Evolutionary conservation across 2,329 filamentous ascomycete genomes (phyloP).

Genomic region (Fusarium sp.): DNA sequence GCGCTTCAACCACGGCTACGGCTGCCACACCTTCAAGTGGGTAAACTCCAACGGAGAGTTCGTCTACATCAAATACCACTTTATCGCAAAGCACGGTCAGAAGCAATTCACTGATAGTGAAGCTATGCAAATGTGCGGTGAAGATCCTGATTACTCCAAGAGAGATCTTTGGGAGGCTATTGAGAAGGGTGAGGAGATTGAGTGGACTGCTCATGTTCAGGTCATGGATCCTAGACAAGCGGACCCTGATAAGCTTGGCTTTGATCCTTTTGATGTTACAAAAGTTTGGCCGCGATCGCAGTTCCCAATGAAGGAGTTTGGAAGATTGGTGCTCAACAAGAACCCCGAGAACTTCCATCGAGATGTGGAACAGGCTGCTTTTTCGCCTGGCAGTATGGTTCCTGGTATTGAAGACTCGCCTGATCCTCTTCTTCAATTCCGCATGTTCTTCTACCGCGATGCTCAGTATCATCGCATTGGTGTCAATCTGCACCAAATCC

Average conservation of each 20-base stretch:
- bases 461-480: conserved; percentile 10
- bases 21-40: conserved; percentile 17
- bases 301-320: conserved; percentile 11
- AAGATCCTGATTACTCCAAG: conserved; percentile 7
- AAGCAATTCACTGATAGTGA: conserved; percentile 12
- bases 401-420: conserved; percentile 14
- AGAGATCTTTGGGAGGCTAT: conserved; percentile 15
- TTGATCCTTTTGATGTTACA: conserved; percentile 8
- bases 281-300: conserved; percentile 6
- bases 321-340: conserved; percentile 14
- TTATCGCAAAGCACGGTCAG: conserved; percentile 14
- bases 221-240: conserved; percentile 15
- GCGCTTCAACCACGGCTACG: conserved; percentile 16
- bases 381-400: conserved; percentile 9
- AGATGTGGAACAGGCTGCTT: conserved; percentile 7
- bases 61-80: conserved; percentile 15
- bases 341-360: conserved; percentile 16
- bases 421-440: conserved; percentile 11
- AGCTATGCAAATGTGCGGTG: conserved; percentile 13
- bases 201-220: conserved; percentile 8
- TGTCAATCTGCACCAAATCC: conserved; percentile 3
- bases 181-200: conserved; percentile 14
- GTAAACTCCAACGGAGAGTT: conserved; percentile 8
- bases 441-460: conserved; percentile 19
- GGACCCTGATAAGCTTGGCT: conserved; percentile 1